Evolutionary conservation across 164 flowering plant species (phyloP).

Genomic region (Malania oleifera): DNA sequence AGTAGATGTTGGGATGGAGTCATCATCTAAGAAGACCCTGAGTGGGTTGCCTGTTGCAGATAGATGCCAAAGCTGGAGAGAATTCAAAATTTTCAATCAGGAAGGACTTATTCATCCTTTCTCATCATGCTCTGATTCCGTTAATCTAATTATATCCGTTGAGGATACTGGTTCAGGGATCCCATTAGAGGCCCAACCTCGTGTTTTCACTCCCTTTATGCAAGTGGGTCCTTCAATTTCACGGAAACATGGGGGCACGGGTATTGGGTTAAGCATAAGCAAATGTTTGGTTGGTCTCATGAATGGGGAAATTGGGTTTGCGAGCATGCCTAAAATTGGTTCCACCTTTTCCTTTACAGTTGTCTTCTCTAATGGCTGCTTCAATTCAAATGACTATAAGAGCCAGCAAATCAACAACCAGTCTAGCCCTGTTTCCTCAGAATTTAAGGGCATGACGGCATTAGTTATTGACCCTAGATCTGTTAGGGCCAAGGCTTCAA

Average conservation of each 20-base stretch:
- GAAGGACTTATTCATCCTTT: conserved; percentile 26
- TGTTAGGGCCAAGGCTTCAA: conserved; percentile 65
- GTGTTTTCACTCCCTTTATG: conserved; percentile 91
- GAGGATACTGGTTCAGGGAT: conserved; percentile 96
- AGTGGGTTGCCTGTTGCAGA: conserved; percentile 87
- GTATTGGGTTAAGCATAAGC: conserved; percentile 95
- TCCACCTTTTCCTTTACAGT: conserved; percentile 90
- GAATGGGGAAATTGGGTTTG: conserved; percentile 94
- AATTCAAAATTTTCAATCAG: conserved; percentile 48
- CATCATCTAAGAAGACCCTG: conserved; percentile 49
- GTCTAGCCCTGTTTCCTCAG: conserved; percentile 33
- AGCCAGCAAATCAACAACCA: conserved; percentile 37
- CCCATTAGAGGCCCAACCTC: conserved; percentile 76
- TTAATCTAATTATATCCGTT: conserved; percentile 73
- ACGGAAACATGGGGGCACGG: conserved; percentile 87
- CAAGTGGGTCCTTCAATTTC: conserved; percentile 87
- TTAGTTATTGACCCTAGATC: conserved; percentile 63
- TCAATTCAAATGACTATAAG: conserved; percentile 31
- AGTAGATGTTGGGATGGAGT: conserved; percentile 43
- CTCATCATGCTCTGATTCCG: conserved; percentile 30
- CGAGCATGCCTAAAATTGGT: conserved; percentile 69
- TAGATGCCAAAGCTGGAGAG: conserved; percentile 64
- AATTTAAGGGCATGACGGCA: conserved; percentile 68
- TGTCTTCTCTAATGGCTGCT: conserved; percentile 43
- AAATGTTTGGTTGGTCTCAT: conserved; percentile 85